A percentile compares a stretch with the other conserved stretches of the same genome.
Evolutionary conservation across 2,329 filamentous ascomycete species (phyloP).

Genomic region (Davidsoniella eucalypti): DNA sequence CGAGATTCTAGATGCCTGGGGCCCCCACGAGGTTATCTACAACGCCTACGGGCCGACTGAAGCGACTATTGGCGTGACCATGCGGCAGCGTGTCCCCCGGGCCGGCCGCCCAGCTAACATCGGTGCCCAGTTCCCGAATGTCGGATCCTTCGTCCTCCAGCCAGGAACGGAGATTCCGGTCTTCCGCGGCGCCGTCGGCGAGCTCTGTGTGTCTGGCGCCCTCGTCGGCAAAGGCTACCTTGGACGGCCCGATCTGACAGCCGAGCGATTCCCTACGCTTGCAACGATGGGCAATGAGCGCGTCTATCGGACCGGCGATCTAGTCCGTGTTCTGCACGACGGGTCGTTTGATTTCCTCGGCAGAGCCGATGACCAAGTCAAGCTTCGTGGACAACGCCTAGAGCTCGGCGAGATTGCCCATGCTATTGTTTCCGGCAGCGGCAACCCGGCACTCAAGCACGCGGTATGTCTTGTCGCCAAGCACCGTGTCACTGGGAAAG

Average conservation of each 20-base stretch:
- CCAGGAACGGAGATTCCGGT: slow-evolving; percentile 56
- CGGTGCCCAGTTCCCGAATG: slow-evolving; percentile 71
- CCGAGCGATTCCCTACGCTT: slow-evolving; percentile 57
- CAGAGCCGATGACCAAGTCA: slow-evolving; percentile 80
- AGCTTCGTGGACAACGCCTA: slow-evolving; percentile 72
- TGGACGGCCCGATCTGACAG: slow-evolving; percentile 60
- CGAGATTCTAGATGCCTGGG: slow-evolving; percentile 79
- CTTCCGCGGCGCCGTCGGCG: slow-evolving; percentile 62
- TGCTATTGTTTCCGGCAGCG: slow-evolving; percentile 48
- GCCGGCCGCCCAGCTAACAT: slow-evolving; percentile 80
- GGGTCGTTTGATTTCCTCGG: slow-evolving; percentile 77
- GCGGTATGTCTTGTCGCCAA: slow-evolving; percentile 60
- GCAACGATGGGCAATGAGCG: slow-evolving; percentile 33
- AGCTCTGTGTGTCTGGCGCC: slow-evolving; percentile 74
- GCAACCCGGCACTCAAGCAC: slow-evolving; percentile 42
- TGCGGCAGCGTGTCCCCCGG: slow-evolving; percentile 63
- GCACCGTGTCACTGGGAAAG: slow-evolving; percentile 55
- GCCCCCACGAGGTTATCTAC: slow-evolving; percentile 63
- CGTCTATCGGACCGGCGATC: slow-evolving; percentile 76
- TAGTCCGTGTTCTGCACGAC: slow-evolving; percentile 67
- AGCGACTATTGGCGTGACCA: slow-evolving; percentile 82
- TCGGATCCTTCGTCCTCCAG: slow-evolving; percentile 63
- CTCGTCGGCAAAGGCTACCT: slow-evolving; percentile 84
- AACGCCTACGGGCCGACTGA: slow-evolving; percentile 90
- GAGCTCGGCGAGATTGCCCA: slow-evolving; percentile 89